Evolutionary conservation across 1,284 basidiomycete genomes (phyloP), one percentile per base, ranked within the genome.

Genomic region (Rhodotorula glutinis): DNA sequence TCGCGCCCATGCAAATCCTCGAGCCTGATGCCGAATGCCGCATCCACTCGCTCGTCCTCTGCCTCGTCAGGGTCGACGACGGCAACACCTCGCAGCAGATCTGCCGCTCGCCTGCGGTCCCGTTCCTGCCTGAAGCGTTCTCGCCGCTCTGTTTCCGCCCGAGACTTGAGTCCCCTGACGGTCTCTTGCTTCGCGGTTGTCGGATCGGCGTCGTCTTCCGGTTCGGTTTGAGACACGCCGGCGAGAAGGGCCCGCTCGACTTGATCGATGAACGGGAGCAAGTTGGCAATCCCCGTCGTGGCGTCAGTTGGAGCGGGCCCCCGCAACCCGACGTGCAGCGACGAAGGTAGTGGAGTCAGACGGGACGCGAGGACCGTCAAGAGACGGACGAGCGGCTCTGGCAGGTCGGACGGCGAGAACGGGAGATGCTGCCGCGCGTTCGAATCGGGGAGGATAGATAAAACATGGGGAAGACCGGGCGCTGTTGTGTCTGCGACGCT

Each of bases 241-340:
- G 29, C 44, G 43, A 23, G 21, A 13, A 61, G 30, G 21, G 27
- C 29, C 13, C 53, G 43, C 38, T 66, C 65, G 41, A 66, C 21
- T 47, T 51, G 29, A 5, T n/a, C 44, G 25, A 66, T n/a, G 46
- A 62, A 38, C 3, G 33, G 21, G 17, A 51, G 27, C 17, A 66
- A 29, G 41, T 44, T 33, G 23, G 29, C 29, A 21, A 41, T 30
- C 29, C 59, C 59, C 29, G 23, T 33, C 27, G 16, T 14, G 0
- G 13, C 40, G 29, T 46, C 23, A 1, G 13, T 10, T 16, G 43
- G 52, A 13, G 25, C 49, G 7, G 33, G 44, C 8, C 43, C 33
- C 40, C 51, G 40, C 43, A 9, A 53, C 23, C 23, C 13, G 43
- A 17, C n/a, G 41, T 21, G 52, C 11, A 60, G n/a, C 29, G 49